These are phyloP conservation scores for Obba rivulosa DNA, from an alignment of 768 basidiomycete genomes.

Conservation along the genomic window DNA sequence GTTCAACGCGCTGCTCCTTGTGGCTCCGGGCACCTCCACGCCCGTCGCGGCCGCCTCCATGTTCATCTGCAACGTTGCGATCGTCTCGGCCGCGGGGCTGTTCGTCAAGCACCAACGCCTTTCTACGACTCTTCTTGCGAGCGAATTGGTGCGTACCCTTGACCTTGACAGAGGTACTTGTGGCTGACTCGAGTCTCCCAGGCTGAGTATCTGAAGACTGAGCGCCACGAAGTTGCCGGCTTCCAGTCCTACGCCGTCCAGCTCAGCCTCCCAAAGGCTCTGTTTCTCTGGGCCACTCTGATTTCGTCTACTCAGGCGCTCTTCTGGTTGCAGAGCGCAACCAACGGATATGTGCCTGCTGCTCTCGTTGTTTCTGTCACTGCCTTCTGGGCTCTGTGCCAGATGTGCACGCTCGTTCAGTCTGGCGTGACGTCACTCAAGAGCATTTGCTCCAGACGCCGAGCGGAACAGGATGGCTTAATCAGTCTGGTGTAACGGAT, in stretches of 20 bases:
- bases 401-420: too few relatives aligned
- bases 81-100: constrained; percentile 9
- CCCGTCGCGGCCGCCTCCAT: constrained; percentile 8
- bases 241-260: constrained; percentile 46
- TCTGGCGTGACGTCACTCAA: too few relatives aligned
- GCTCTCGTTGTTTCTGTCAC: too few relatives aligned
- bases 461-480: too few relatives aligned
- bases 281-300: constrained; percentile 43
- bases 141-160: constrained; percentile 13
- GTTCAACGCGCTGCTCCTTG: constrained; percentile 10
- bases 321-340: constrained; percentile 11
- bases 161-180: background rate
- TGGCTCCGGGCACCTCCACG: constrained; percentile 1
- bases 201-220: constrained; percentile 30
- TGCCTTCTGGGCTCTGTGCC: too few relatives aligned
- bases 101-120: constrained; percentile 7
- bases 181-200: constrained; percentile 9
- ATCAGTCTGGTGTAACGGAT: too few relatives aligned
- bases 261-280: constrained; percentile 48
- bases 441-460: too few relatives aligned
- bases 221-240: constrained; percentile 33
- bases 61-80: constrained; percentile 10
- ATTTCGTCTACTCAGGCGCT: constrained; percentile 26
- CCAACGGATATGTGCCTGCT: too few relatives aligned
- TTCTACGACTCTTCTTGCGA: background rate